Conservation (phyloP, 257 asterid species). For the Ilex asprella region DNA sequence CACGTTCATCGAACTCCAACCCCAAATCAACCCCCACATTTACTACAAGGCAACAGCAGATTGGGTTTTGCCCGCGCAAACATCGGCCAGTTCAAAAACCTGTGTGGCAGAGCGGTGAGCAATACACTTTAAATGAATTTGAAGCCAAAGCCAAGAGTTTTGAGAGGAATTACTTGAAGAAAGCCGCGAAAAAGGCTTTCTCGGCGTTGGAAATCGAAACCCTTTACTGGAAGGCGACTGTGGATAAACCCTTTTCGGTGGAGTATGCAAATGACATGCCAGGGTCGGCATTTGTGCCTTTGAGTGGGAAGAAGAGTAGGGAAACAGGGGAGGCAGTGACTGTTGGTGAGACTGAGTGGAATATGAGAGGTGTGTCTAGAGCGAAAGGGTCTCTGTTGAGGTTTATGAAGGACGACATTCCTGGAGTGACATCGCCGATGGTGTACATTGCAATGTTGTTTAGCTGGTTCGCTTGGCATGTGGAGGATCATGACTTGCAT, state of each 20-base stretch:
- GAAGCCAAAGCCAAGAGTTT: constrained; percentile 78
- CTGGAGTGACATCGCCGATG: constrained; percentile 99
- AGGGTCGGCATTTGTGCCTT: constrained; percentile 80
- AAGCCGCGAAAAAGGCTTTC: constrained; percentile 41
- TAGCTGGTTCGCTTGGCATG: constrained; percentile 99
- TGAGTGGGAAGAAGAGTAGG: constrained; percentile 27
- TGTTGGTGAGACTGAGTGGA: constrained; percentile 92
- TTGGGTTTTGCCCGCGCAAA: constrained; percentile 92
- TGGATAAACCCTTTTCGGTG: constrained; percentile 86
- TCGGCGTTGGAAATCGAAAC: constrained; percentile 67
- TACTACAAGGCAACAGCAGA: constrained; percentile 97
- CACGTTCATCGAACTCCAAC: constrained; percentile 41
- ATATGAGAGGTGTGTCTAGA: constrained; percentile 96
- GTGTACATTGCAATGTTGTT: constrained; percentile 98
- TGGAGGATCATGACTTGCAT: constrained; percentile 98
- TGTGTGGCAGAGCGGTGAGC: constrained; percentile 98
- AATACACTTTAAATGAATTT: constrained; percentile 60
- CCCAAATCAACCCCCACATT: constrained; percentile 53
- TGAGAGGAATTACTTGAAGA: constrained; percentile 69
- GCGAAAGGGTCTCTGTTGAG: constrained; percentile 69
- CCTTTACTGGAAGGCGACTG: constrained; percentile 90
- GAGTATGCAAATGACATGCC: constrained; percentile 99
- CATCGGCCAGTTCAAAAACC: constrained; percentile 93
- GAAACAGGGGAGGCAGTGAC: constrained; percentile 27
- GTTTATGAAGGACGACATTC: constrained; percentile 98